A percentile compares a stretch with the other conserved stretches of the same genome.
Evolutionary conservation across 2,329 filamentous ascomycete species (phyloP).

Genomic region (Orbilia brochopaga): DNA sequence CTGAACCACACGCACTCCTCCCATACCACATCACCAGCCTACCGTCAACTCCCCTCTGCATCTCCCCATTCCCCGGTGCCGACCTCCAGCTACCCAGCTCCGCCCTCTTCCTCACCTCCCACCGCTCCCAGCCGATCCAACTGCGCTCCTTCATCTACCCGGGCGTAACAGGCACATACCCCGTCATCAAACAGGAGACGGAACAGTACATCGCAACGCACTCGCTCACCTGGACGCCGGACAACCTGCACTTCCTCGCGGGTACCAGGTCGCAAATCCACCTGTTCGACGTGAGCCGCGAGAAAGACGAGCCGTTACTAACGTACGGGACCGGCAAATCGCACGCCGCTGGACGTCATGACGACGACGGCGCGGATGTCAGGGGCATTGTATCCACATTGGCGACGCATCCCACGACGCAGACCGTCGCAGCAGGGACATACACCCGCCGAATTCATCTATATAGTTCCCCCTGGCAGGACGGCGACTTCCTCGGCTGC

Average conservation of each 20-base stretch:
- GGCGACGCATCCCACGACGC: constrained; percentile 56
- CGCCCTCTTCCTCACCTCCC: constrained; percentile 59
- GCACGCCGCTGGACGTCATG: not conserved
- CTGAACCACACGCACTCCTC: constrained; percentile 55
- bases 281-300: constrained; percentile 60
- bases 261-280: constrained; percentile 59
- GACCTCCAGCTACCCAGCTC: constrained; percentile 58
- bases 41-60: constrained; percentile 59
- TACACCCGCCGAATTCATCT: constrained; percentile 60
- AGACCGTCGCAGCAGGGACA: constrained; percentile 61
- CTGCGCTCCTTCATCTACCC: constrained; percentile 61
- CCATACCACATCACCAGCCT: constrained; percentile 57
- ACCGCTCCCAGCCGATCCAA: constrained; percentile 60
- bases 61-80: constrained; percentile 61
- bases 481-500: constrained; percentile 58
- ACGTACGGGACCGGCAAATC: constrained; percentile 56
- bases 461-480: constrained; percentile 58
- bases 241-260: constrained; percentile 60
- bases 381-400: constrained; percentile 61
- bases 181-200: constrained; percentile 59
- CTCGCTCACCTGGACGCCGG: constrained; percentile 59
- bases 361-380: constrained; percentile 56
- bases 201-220: constrained; percentile 60
- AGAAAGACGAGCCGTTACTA: constrained; percentile 57
- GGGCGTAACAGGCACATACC: constrained; percentile 59